Evolutionary conservation across 31 red algal species (phyloP).

Genomic region (Pterothamnion heteromorphum): DNA sequence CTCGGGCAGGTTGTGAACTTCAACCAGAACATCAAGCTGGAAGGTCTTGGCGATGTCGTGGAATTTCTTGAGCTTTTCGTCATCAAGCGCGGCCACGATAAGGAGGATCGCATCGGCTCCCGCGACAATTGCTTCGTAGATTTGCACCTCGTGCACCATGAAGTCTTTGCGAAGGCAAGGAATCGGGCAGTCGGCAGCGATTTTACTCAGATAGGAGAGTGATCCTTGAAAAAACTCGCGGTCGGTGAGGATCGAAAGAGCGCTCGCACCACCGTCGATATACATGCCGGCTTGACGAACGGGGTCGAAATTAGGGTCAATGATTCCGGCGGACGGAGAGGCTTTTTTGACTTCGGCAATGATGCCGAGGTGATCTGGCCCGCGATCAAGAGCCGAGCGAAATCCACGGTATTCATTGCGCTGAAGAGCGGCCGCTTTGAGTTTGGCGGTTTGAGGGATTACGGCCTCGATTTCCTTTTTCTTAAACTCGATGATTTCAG

Average conservation of each 20-base stretch:
- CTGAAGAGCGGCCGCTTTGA: background rate
- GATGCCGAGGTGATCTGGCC: slow-evolving; percentile 31
- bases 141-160: slow-evolving; percentile 96
- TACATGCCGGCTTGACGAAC: slow-evolving; percentile 65
- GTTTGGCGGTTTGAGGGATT: background rate
- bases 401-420: background rate
- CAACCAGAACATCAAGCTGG: slow-evolving; percentile 92
- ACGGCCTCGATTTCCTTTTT: background rate
- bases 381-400: background rate
- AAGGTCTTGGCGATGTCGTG: slow-evolving; percentile 63
- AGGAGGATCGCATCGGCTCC: slow-evolving; percentile 90
- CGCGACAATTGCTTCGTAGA: slow-evolving; percentile 80
- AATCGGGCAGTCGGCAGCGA: background rate
- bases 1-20: slow-evolving; percentile 87
- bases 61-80: slow-evolving; percentile 62
- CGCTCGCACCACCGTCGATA: slow-evolving; percentile 77
- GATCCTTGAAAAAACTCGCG: slow-evolving; percentile 77
- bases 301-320: slow-evolving; percentile 70
- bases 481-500: background rate
- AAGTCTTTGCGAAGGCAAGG: slow-evolving; percentile 97
- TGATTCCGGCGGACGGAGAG: slow-evolving; percentile 71
- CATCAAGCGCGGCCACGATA: slow-evolving; percentile 86
- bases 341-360: slow-evolving; percentile 96
- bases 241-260: slow-evolving; percentile 94
- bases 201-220: background rate